Evolutionary conservation across 2,329 filamentous ascomycete species (phyloP).

Genomic region (Cladosporium oxysporum): DNA sequence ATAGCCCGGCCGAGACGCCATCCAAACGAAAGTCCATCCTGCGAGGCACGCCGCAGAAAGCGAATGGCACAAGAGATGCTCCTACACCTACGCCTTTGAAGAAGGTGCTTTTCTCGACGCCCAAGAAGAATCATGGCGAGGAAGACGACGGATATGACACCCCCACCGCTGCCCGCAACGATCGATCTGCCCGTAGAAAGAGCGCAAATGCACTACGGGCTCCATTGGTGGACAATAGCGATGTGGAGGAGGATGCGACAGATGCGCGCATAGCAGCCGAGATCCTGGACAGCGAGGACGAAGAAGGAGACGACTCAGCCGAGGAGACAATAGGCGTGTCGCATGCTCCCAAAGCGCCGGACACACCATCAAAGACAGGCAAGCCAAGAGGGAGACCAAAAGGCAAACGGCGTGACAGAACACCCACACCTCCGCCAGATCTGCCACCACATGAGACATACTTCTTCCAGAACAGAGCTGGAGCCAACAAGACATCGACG

Average conservation of each 20-base stretch:
- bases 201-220: conserved; percentile 76
- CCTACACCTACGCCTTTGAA: conserved; percentile 47
- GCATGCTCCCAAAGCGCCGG: conserved; percentile 46
- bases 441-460: conserved; percentile 87
- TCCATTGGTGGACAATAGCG: conserved; percentile 60
- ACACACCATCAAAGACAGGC: conserved; percentile 49
- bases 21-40: conserved; percentile 38
- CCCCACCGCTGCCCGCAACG: conserved; percentile 65
- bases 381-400: conserved; percentile 54
- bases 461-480: conserved; percentile 88
- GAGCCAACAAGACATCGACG: conserved; percentile 78
- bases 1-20: conserved; percentile 30
- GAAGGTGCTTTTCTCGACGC: conserved; percentile 50
- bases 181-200: conserved; percentile 84
- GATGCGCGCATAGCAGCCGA: conserved; percentile 27
- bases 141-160: conserved; percentile 35
- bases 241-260: conserved; percentile 42
- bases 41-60: conserved; percentile 33
- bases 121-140: conserved; percentile 38
- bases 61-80: conserved; percentile 27
- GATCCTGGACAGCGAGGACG: conserved; percentile 37
- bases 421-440: conserved; percentile 77
- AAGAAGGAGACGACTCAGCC: conserved; percentile 33
- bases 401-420: conserved; percentile 58
- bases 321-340: conserved; percentile 41